Evolutionary conservation across 306 rosid genomes (phyloP), one percentile per base, ranked within the genome.

Genomic region (Begonia fuchsioides): DNA sequence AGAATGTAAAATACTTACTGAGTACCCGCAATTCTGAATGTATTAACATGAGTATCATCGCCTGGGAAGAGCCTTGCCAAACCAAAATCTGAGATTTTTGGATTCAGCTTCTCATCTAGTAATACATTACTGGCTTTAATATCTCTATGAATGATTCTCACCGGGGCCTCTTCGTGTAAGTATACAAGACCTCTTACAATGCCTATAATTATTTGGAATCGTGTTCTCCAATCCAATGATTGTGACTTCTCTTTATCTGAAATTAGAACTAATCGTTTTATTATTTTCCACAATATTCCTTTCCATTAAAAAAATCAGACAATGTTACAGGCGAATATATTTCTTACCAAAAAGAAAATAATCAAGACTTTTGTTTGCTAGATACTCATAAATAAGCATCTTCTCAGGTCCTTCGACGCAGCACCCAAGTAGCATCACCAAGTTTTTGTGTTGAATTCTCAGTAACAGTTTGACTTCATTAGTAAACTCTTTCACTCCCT

Each of bases 21-120:
- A 62, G 96, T 87, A 62, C 96, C 96, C 3, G 96, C 61, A 61
- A 87, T 80, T 81, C 64, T 73, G 55, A 87, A 83, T 40, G 96
- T 87, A 60, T 83, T 67, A 44, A 80, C 15, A 52, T 87, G 94
- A 53, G 94, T 87, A 53, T 76, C 96, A 9, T 87, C 96, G 49
- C 94, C 96, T 12, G 96, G 93, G 76, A 87, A 87, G 39, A 87
- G 77, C 58, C 94, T 78, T 1, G 96, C 96, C 72, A 87, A 63
- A 41, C 96, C 94, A 48, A 80, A 87, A 72, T 83, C 94, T 10
- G 96, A 69, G 43, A 87, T 87, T 63, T 87, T 87, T 1, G 94
- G 93, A 73, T 63, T 73, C 62, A 87, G 69, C 14, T 80, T 56
- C 53, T 75, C 96, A 17, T 83, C 93, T 43, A 87, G 59, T 63